Base-by-base conservation (phyloP, 73 alveolate species). In the Paramecium tetraurelia region DNA sequence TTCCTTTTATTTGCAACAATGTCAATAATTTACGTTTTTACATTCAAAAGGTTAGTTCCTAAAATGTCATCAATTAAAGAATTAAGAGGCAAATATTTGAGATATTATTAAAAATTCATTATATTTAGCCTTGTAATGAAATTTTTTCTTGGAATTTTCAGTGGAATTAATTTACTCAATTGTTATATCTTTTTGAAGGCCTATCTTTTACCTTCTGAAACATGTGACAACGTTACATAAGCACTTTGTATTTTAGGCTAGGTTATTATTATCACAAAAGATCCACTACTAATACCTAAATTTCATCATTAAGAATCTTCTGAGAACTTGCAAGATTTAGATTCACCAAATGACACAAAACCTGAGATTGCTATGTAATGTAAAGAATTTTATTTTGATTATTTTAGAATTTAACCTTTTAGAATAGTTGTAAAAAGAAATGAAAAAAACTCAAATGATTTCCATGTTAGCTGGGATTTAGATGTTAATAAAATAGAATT, bases 31-130 rank as follows among this genome's bases (percentile, higher is more conserved):
- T 35, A 35, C 20, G 46, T 76, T 1, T 40, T 76, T 7, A 38
- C 89, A 4, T 76, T 76, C 14, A 76, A 76, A 76, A 76, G 22
- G 12, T 36, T 76, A 12, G 89, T 76, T 14, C 89, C 89, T 18
- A 76, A 76, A 43, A 38, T 24, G 21, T 76, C 63, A 12, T 20
- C 71, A 36, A 76, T 76, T 9, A 76, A 43, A 35, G 4, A 21
- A 40, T 41, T 76, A 38, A 76, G 89, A 43, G 70, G 89, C 11
- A 14, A 43, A 76, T 76, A 76, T 43, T 21, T 76, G 22, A 76
- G 71, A 76, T 76, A 76, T 41, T 76, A 76, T 76, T 36, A 76
- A 76, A 36, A 58, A 41, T 76, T 76, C 46, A 76, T 76, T 3
- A 43, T 5, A 2, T 76, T 76, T 43, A 38, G 71, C 7, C 18